Base-by-base conservation (phyloP, 148 eudicot genomes). In the Vaccinium darrowii region DNA sequence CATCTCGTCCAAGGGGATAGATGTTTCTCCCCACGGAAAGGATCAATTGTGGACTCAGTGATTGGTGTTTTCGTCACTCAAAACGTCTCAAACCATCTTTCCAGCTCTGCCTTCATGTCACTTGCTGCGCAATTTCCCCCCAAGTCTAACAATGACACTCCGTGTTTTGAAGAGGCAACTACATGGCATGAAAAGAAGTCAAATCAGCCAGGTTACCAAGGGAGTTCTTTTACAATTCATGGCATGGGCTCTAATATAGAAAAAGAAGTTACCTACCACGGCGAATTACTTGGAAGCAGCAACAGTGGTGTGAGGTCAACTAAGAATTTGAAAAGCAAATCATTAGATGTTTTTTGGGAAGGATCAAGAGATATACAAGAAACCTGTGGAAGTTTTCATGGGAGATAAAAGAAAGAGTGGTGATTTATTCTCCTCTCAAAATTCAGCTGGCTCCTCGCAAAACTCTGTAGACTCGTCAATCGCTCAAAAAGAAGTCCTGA, bases 1-100 rank as follows among this genome's bases (percentile, higher is more conserved):
- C 97, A 92, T 89, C 95, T 95, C 82, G 98, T 97, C 76, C 98
- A 95, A 95, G 99, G 99, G 69, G 98, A 97, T 89, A 90, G 99
- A 63, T 96, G 95, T 76, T 97, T 97, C 84, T 91, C 98, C 81
- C 94, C 91, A 36, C 95, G 99, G 99, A 97, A 97, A 89, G 99
- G 99, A 84, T 97, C 98, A 79, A 96, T 97, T 63, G 86, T 97
- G 71, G 99, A 97, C 90, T 97, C 99, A 14, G 98, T 94, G 63
- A 88, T 97, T 86, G 99, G 99, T 76, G 99, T 97, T 84, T 97
- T 95, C 81, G 95, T 97, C 43, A 97, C 99, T 30, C 99, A 97
- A 87, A 97, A 97, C 84, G 99, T 97, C 63, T 97, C 98, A 79
- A 98, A 97, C 88, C 99, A 97, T 84, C 92, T 95, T 67, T 97